Conservation (phyloP, 2,329 filamentous ascomycete species). For the Verticillium tricorpus region DNA sequence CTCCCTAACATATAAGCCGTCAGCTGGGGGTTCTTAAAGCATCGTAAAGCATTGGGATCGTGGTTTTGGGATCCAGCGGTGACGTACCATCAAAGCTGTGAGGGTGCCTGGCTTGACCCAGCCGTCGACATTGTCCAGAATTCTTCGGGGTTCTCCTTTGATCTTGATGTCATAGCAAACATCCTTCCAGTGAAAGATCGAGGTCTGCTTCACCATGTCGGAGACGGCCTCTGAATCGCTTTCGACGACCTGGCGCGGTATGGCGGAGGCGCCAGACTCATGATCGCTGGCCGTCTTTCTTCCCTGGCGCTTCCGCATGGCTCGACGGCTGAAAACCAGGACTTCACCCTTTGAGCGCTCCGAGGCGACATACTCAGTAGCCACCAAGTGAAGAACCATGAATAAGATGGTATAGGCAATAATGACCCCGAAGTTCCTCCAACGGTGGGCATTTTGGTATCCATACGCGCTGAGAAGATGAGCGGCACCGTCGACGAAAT, state of each 20-base stretch:
- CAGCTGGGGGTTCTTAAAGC: conserved; percentile 54
- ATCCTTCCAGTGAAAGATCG: conserved; percentile 68
- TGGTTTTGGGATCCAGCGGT: conserved; percentile 24
- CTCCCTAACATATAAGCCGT: too few species aligned
- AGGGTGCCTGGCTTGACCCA: conserved; percentile 80
- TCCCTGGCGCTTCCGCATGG: background rate
- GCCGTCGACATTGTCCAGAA: conserved; percentile 55
- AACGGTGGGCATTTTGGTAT: conserved; percentile 32
- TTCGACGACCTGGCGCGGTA: too few species aligned
- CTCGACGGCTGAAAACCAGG: conserved; percentile 20
- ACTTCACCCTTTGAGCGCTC: conserved; percentile 7
- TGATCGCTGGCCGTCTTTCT: background rate
- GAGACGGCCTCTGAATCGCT: conserved; percentile 13
- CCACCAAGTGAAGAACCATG: conserved; percentile 23
- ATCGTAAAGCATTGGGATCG: too few species aligned
- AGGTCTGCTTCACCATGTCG: conserved; percentile 41
- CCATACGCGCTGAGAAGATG: conserved; percentile 43
- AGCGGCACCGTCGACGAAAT: conserved; percentile 37
- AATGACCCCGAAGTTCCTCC: conserved; percentile 55
- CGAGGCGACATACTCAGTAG: conserved; percentile 6
- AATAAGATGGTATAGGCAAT: conserved; percentile 43
- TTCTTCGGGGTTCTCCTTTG: conserved; percentile 53
- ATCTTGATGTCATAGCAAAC: conserved; percentile 74
- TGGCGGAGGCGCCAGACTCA: background rate
- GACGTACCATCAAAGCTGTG: conserved; percentile 77